These are phyloP conservation scores for Zea luxurians DNA, from an alignment of 176 grass and related monocot genomes.

Conservation along the genomic window DNA sequence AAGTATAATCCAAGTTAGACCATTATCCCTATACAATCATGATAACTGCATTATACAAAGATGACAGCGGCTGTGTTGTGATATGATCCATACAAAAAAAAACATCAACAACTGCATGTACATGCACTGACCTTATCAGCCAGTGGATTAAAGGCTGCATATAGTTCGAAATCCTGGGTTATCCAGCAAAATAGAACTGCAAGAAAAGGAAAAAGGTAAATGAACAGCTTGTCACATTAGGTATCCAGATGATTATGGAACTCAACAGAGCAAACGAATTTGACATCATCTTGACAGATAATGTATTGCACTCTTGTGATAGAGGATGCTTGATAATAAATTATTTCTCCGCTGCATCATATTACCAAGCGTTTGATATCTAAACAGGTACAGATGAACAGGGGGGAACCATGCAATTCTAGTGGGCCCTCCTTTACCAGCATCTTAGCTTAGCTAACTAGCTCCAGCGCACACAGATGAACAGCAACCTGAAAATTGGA, in stretches of 20 bases:
- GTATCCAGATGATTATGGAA: not conserved
- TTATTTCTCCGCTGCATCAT: not conserved
- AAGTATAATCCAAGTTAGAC: not conserved
- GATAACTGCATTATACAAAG: not conserved
- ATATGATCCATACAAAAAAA: not conserved
- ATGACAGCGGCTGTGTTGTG: not conserved
- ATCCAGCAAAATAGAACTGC: constrained; percentile 95
- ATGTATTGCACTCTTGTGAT: not conserved
- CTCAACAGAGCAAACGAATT: constrained; percentile 3
- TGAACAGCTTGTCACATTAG: constrained; percentile 21
- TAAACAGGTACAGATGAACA: constrained; percentile 2
- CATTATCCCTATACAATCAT: not conserved
- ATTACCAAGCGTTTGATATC: not conserved
- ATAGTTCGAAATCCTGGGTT: constrained; percentile 98
- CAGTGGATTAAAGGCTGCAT: constrained; percentile 86
- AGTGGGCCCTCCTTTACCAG: not conserved
- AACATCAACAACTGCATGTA: constrained; percentile 11
- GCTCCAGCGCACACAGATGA: not conserved
- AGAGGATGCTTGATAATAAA: not conserved
- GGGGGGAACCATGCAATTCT: not conserved
- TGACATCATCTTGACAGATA: not conserved
- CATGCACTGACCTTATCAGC: constrained; percentile 73
- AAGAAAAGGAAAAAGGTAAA: not conserved
- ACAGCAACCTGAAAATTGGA: not conserved
- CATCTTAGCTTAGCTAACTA: not conserved